Evolutionary conservation across 768 basidiomycete species (phyloP).

Genomic region (Mycena belliarum): DNA sequence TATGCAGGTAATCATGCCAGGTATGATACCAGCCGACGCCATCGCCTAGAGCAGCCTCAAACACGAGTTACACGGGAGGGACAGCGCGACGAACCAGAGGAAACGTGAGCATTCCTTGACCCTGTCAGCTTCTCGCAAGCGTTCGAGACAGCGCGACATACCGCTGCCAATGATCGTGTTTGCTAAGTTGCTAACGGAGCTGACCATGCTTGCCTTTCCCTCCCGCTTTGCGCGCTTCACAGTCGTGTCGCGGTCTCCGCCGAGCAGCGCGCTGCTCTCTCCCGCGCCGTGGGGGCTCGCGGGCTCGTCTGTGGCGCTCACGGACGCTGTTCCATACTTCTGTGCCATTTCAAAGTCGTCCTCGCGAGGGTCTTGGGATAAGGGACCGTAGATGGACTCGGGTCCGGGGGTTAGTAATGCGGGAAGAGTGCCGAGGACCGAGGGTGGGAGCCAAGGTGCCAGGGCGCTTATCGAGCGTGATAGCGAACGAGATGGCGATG

Average conservation of each 20-base stretch:
- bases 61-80: background rate
- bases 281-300: slow-evolving; percentile 29
- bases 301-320: slow-evolving; percentile 33
- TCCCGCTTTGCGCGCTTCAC: slow-evolving; percentile 36
- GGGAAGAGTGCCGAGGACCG: background rate
- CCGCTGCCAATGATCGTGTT: slow-evolving; percentile 95
- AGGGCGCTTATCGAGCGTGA: slow-evolving; percentile 7
- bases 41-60: slow-evolving; percentile 58
- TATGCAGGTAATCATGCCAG: slow-evolving; percentile 85
- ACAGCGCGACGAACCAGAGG: slow-evolving; percentile 58
- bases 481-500: slow-evolving; percentile 7
- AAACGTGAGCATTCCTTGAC: slow-evolving; percentile 83
- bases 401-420: slow-evolving; percentile 6
- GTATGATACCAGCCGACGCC: slow-evolving; percentile 87
- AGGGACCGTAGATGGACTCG: slow-evolving; percentile 3
- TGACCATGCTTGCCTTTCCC: slow-evolving; percentile 68
- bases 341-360: slow-evolving; percentile 62
- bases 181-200: slow-evolving; percentile 75
- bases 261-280: slow-evolving; percentile 66
- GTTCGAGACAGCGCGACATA: slow-evolving; percentile 33
- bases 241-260: slow-evolving; percentile 35
- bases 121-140: background rate
- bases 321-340: slow-evolving; percentile 61
- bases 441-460: slow-evolving; percentile 15
- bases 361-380: background rate